A percentile compares a stretch with the other conserved stretches of the same genome.
These are phyloP conservation scores for Dittrichia graveolens DNA, from an alignment of 129 eudicot species.

Conservation along the genomic window DNA sequence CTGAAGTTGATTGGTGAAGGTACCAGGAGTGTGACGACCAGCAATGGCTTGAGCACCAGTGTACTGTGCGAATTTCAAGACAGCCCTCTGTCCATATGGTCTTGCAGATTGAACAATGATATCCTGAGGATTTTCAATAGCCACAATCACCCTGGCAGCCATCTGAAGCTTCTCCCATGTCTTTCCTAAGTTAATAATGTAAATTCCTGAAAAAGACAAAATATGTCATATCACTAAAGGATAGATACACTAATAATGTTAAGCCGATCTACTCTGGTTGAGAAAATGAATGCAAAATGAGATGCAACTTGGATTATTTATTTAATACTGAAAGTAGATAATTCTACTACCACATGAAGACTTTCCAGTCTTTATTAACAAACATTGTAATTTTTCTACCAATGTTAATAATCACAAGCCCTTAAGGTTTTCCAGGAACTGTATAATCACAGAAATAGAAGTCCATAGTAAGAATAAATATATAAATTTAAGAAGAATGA, in stretches of 20 bases:
- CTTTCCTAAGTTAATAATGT: constrained; percentile 78
- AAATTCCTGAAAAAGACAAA: constrained; percentile 43
- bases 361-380: not conserved
- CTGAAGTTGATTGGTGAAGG: constrained; percentile 90
- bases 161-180: constrained; percentile 89
- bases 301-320: too few relatives aligned
- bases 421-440: not conserved
- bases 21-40: constrained; percentile 93
- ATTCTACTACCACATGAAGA: not conserved
- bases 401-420: not conserved
- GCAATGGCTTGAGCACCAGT: constrained; percentile 84
- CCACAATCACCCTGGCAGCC: constrained; percentile 90
- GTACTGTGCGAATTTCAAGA: constrained; percentile 83
- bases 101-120: constrained; percentile 93
- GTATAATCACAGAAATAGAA: not conserved
- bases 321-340: not conserved
- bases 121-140: constrained; percentile 85
- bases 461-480: not conserved
- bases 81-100: constrained; percentile 91
- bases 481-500: not conserved
- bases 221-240: not conserved
- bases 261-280: not conserved
- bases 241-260: not conserved
- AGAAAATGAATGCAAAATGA: not conserved
- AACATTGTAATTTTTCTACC: too few relatives aligned